A percentile compares a stretch with the other conserved stretches of the same genome.
Evolutionary conservation across 1,284 basidiomycete genomes (phyloP).

Genomic region (Phaffia rhodozyma): DNA sequence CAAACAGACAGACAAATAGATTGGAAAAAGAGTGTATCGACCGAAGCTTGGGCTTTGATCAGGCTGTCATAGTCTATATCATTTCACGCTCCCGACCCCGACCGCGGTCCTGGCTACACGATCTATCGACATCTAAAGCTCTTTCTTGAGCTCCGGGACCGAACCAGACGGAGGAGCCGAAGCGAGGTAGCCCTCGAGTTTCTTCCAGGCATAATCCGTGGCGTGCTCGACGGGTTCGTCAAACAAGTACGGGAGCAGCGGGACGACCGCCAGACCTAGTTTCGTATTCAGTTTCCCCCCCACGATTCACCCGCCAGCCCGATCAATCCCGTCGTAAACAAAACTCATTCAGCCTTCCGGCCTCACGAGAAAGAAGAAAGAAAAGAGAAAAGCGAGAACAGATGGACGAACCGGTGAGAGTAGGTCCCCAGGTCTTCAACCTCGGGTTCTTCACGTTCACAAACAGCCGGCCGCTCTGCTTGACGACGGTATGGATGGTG

Average conservation of each 20-base stretch:
- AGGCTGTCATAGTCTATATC: no score
- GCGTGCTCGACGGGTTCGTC: constrained; percentile 51
- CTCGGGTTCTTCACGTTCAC: constrained; percentile 50
- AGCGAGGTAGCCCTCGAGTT: constrained; percentile 32
- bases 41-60: no score
- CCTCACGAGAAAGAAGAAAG: background rate
- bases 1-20: no score
- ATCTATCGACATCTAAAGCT: background rate
- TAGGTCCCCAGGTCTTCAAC: constrained; percentile 67
- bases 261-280: constrained; percentile 49
- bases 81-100: no score
- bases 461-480: constrained; percentile 64
- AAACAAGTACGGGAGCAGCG: constrained; percentile 66
- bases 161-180: background rate
- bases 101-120: no score
- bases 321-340: no score
- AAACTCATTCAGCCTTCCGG: background rate
- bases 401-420: constrained; percentile 48
- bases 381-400: constrained; percentile 19
- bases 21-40: no score
- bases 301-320: no score
- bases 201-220: constrained; percentile 40
- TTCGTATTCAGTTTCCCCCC: no score
- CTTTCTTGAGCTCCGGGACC: background rate
- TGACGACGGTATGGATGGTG: constrained; percentile 64